Evolutionary conservation across 2,329 filamentous ascomycete species (phyloP).

Genomic region (Colletotrichum sojae): DNA sequence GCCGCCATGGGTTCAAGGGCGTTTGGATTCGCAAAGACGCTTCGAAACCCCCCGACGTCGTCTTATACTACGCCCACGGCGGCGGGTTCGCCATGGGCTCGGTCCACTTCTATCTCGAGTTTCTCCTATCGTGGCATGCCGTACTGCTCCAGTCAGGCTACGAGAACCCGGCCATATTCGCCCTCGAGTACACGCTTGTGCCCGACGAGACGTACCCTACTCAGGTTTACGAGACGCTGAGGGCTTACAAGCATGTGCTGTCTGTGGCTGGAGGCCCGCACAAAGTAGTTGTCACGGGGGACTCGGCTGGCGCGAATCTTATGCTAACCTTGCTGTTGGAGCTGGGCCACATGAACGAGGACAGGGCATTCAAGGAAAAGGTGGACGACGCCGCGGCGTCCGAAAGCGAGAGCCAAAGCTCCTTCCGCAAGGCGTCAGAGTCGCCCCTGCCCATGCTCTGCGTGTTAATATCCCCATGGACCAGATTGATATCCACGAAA

Average conservation of each 20-base stretch:
- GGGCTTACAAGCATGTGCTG: slow-evolving; percentile 80
- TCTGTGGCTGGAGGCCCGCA: slow-evolving; percentile 69
- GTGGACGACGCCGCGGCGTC: slow-evolving; percentile 34
- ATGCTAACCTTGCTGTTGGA: slow-evolving; percentile 81
- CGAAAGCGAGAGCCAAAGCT: slow-evolving; percentile 29
- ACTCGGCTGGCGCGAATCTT: slow-evolving; percentile 84
- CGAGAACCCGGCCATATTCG: slow-evolving; percentile 82
- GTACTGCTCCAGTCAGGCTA: slow-evolving; percentile 77
- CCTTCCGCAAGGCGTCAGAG: slow-evolving; percentile 32
- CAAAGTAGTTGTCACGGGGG: slow-evolving; percentile 79
- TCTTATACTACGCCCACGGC: slow-evolving; percentile 87
- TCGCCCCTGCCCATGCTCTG: slow-evolving; percentile 65
- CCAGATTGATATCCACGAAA: slow-evolving; percentile 76
- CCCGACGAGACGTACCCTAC: slow-evolving; percentile 81
- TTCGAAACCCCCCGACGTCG: slow-evolving; percentile 75
- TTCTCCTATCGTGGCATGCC: slow-evolving; percentile 79
- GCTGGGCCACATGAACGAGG: slow-evolving; percentile 64
- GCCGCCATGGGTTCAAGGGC: slow-evolving; percentile 62
- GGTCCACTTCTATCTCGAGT: slow-evolving; percentile 87
- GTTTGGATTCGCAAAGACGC: slow-evolving; percentile 79
- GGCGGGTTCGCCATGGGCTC: slow-evolving; percentile 90
- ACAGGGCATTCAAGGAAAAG: slow-evolving; percentile 31
- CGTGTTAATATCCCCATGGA: slow-evolving; percentile 85
- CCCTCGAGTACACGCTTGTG: slow-evolving; percentile 85
- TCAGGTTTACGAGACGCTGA: slow-evolving; percentile 78